Evolutionary conservation across 2,329 filamentous ascomycete genomes (phyloP).

Genomic region (Aspergillus persii): DNA sequence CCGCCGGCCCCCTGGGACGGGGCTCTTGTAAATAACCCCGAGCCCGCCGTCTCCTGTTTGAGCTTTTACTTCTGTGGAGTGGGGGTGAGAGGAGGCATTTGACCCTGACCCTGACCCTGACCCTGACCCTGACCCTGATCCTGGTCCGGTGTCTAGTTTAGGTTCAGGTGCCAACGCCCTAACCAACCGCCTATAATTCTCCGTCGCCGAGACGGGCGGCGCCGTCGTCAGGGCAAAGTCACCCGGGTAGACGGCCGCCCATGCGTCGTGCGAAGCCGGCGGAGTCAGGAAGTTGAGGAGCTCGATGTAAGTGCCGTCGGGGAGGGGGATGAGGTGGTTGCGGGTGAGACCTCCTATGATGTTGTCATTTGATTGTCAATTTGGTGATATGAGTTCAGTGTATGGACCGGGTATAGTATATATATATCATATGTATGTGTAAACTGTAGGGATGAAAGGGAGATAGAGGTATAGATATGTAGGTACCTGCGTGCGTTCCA

Average conservation of each 20-base stretch:
- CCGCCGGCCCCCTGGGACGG: constrained; percentile 8
- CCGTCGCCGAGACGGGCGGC: constrained; percentile 5
- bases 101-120: no score
- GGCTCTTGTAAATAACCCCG: constrained; percentile 8
- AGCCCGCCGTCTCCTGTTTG: neutral
- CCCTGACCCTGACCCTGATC: no score
- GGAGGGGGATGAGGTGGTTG: constrained; percentile 14
- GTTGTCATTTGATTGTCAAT: no score
- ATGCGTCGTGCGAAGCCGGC: constrained; percentile 2
- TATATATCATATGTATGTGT: no score
- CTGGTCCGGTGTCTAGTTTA: no score
- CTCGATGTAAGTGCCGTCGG: constrained; percentile 13
- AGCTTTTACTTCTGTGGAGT: no score
- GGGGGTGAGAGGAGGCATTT: no score
- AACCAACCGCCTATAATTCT: constrained; percentile 6
- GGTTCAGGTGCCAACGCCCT: neutral
- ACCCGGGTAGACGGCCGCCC: neutral
- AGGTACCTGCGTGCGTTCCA: neutral
- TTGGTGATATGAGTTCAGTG: no score
- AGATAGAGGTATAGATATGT: no score
- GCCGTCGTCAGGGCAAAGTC: constrained; percentile 13
- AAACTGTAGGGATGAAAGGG: no score
- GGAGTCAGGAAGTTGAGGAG: constrained; percentile 12
- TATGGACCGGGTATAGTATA: no score
- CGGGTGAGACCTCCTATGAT: constrained; percentile 8